phyloP scores from a whole-genome alignment of 2,329 filamentous ascomycete genomes.

The Aspergillus sp. region DNA sequence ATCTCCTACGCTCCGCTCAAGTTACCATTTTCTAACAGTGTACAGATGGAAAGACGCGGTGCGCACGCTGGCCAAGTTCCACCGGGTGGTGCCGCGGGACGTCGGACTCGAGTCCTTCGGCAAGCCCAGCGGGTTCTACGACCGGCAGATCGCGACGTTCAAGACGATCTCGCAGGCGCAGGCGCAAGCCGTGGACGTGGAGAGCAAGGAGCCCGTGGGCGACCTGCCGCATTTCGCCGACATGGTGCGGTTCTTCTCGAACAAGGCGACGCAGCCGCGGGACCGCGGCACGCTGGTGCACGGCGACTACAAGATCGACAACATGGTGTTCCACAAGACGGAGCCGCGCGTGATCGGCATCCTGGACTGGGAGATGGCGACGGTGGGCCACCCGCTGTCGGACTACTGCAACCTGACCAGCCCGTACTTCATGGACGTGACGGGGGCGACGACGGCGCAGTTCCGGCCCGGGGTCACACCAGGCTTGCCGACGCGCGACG shows the following conservation, averaged over 20 bases:
- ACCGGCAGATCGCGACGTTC: constrained; percentile 82
- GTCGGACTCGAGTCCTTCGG: constrained; percentile 74
- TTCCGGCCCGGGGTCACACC: constrained; percentile 64
- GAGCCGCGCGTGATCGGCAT: constrained; percentile 88
- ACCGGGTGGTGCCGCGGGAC: constrained; percentile 65
- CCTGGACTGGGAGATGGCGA: constrained; percentile 98
- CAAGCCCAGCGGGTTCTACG: constrained; percentile 73
- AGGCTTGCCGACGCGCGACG: constrained; percentile 61
- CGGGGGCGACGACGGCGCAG: constrained; percentile 35
- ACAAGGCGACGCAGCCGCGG: constrained; percentile 66
- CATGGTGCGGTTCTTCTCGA: constrained; percentile 73
- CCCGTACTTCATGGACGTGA: constrained; percentile 36
- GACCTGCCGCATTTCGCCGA: constrained; percentile 79
- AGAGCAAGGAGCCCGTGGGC: constrained; percentile 73
- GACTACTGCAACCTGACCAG: constrained; percentile 77
- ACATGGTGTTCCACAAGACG: constrained; percentile 84
- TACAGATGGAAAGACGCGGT: constrained; percentile 77
- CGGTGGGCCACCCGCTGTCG: constrained; percentile 90
- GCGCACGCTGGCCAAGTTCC: constrained; percentile 78
- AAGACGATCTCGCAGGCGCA: constrained; percentile 74
- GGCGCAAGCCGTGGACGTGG: constrained; percentile 69
- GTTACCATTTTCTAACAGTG: neutral
- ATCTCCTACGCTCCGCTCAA: neutral
- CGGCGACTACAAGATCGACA: constrained; percentile 96
- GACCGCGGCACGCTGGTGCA: constrained; percentile 82